These are phyloP conservation scores for Fusarium liriodendri DNA, from an alignment of 2,329 filamentous ascomycete species.

Conservation along the genomic window DNA sequence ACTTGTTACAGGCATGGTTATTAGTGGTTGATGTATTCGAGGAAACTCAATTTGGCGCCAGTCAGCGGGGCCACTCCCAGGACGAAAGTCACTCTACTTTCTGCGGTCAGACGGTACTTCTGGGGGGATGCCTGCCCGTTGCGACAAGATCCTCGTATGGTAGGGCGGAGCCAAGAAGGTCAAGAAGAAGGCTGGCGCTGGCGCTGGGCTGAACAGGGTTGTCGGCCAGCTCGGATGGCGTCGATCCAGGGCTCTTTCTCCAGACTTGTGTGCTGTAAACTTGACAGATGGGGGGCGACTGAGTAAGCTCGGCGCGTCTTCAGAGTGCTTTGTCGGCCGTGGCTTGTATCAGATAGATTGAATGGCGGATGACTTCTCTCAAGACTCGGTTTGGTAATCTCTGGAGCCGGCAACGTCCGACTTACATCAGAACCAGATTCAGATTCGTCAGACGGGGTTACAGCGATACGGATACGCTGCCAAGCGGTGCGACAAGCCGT, in stretches of 20 bases:
- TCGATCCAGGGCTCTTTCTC: constrained; percentile 14
- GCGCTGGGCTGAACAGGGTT: constrained; percentile 41
- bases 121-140: constrained; percentile 45
- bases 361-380: constrained; percentile 16
- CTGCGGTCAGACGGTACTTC: constrained; percentile 49
- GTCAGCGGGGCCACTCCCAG: constrained; percentile 47
- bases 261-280: constrained; percentile 5
- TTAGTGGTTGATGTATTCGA: constrained; percentile 41
- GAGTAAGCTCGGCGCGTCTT: constrained; percentile 28
- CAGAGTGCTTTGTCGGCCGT: constrained; percentile 8
- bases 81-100: constrained; percentile 45
- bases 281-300: constrained; percentile 11
- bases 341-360: constrained; percentile 37
- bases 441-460: constrained; percentile 30
- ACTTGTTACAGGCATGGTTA: constrained; percentile 48
- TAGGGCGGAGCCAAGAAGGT: constrained; percentile 43
- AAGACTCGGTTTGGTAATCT: constrained; percentile 2
- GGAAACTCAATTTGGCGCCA: constrained; percentile 46
- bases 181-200: constrained; percentile 40
- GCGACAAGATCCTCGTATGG: constrained; percentile 44
- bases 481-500: constrained; percentile 14
- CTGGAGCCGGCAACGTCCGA: constrained; percentile 23
- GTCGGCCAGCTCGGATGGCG: constrained; percentile 33
- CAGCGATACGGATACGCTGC: constrained; percentile 16
- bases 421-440: constrained; percentile 26